Evolutionary conservation across 1,284 basidiomycete genomes (phyloP).

Genomic region (Malassezia caprae): DNA sequence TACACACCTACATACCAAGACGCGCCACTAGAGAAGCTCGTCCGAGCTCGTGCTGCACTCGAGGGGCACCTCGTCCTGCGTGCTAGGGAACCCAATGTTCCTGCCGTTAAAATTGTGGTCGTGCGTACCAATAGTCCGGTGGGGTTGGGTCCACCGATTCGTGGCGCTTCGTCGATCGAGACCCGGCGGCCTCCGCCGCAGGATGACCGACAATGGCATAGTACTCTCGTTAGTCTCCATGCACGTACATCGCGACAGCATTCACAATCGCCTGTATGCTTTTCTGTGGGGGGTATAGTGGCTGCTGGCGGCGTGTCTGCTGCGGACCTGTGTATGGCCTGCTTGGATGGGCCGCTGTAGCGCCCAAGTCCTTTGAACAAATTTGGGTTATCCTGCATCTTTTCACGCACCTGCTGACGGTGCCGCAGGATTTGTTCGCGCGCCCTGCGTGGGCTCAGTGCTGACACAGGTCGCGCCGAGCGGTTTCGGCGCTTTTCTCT

Average conservation of each 20-base stretch:
- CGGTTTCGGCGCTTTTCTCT: not conserved
- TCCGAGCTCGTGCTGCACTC: not conserved
- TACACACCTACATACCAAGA: slow-evolving; percentile 8
- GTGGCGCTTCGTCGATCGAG: slow-evolving; percentile 1
- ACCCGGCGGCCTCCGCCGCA: not conserved
- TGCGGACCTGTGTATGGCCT: not conserved
- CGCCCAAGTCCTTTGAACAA: slow-evolving; percentile 11
- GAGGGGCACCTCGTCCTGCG: not conserved
- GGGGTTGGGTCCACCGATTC: slow-evolving; percentile 6
- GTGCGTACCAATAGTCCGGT: slow-evolving; percentile 17
- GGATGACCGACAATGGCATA: not conserved
- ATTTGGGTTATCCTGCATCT: slow-evolving; percentile 4
- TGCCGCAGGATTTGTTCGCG: slow-evolving; percentile 3
- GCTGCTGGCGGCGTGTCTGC: not conserved
- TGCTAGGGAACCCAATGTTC: slow-evolving; percentile 9
- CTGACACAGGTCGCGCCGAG: not conserved
- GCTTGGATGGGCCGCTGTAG: not conserved
- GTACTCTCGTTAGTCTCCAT: slow-evolving; percentile 1
- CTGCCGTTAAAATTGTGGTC: not conserved
- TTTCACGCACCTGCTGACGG: slow-evolving; percentile 1
- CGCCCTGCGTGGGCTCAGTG: not conserved
- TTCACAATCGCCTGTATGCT: slow-evolving; percentile 6
- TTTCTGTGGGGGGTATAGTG: not conserved
- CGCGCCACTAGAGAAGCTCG: not conserved
- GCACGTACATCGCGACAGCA: slow-evolving; percentile 13